Conservation (phyloP, 768 basidiomycete species). For the Rhizopogon vulgaris region DNA sequence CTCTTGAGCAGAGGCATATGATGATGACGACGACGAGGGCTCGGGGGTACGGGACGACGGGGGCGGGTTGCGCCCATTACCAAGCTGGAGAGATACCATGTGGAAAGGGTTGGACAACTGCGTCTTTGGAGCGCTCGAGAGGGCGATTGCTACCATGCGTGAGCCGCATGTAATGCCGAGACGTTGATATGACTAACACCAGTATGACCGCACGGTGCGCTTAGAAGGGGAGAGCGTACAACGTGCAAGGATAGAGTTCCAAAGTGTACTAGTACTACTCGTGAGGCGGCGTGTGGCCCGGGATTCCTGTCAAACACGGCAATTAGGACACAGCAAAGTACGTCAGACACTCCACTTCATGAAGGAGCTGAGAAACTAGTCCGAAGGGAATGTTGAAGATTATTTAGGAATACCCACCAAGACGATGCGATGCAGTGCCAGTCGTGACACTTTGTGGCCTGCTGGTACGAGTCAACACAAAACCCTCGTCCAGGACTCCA, state of each 20-base stretch:
- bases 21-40: constrained; percentile 27
- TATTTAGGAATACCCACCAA: no score
- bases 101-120: constrained; percentile 39
- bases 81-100: constrained; percentile 38
- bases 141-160: constrained; percentile 42
- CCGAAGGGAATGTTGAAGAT: no score
- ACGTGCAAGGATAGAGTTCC: constrained; percentile 13
- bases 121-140: constrained; percentile 31
- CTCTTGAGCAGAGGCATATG: constrained; percentile 24
- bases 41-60: constrained; percentile 37
- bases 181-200: constrained; percentile 11
- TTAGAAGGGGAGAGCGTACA: constrained; percentile 9
- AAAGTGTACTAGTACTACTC: no score
- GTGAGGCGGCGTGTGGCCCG: no score
- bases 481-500: not conserved
- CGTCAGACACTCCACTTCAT: no score
- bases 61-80: constrained; percentile 27
- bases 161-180: constrained; percentile 24
- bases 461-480: not conserved
- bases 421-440: no score
- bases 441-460: no score
- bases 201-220: constrained; percentile 9
- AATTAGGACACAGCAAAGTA: no score
- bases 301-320: no score
- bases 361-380: no score